Conservation (phyloP, 495 filamentous ascomycete species). For the Durotheca rogersii region DNA sequence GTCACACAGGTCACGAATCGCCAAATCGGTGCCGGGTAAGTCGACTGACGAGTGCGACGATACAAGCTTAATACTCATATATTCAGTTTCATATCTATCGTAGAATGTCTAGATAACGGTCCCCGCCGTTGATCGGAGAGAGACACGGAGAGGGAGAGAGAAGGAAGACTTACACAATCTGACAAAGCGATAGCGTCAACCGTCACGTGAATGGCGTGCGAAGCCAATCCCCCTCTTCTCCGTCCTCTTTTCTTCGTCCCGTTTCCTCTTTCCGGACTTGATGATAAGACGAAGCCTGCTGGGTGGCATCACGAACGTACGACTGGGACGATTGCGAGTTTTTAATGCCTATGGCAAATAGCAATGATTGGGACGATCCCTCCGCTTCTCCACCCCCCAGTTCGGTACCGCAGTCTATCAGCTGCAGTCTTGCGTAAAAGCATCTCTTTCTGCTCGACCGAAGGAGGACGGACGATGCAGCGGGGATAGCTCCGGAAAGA, state of each 20-base stretch:
- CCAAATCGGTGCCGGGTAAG: neutral
- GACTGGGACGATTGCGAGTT: neutral
- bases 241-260: too few relatives aligned
- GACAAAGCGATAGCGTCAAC: constrained; percentile 33
- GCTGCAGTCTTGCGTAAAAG: neutral
- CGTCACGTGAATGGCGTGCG: constrained; percentile 34
- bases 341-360: neutral
- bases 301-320: constrained; percentile 18
- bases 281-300: constrained; percentile 14
- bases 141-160: too few relatives aligned
- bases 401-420: neutral
- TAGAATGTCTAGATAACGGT: neutral
- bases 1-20: too few relatives aligned
- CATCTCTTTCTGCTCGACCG: neutral
- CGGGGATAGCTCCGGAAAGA: too few relatives aligned
- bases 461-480: too few relatives aligned
- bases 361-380: too few relatives aligned
- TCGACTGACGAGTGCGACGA: too few relatives aligned
- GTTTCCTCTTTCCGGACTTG: neutral
- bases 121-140: too few relatives aligned
- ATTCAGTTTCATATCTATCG: neutral
- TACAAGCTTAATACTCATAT: neutral
- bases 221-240: too few relatives aligned
- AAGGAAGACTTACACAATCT: constrained; percentile 19
- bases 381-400: too few relatives aligned